Evolutionary conservation across 495 filamentous ascomycete genomes (phyloP).

Genomic region (Podospora bellae-mahoneyi): DNA sequence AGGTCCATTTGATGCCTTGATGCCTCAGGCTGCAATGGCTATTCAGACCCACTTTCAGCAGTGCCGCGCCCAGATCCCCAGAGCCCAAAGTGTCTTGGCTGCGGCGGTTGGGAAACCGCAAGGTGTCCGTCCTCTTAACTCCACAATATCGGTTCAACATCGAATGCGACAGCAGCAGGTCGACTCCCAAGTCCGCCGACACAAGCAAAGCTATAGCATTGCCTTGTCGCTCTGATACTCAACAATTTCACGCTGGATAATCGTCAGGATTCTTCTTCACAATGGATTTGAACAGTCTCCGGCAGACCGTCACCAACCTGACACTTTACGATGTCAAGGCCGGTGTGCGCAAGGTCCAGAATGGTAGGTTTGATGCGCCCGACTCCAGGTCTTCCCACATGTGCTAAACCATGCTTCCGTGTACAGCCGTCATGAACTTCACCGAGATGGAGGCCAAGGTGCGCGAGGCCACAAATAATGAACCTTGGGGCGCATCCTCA

Average conservation of each 20-base stretch:
- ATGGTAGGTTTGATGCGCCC: constrained; percentile 63
- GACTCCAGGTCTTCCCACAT: neutral
- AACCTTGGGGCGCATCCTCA: constrained; percentile 92
- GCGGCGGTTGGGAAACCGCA: constrained; percentile 20
- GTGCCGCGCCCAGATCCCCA: constrained; percentile 4
- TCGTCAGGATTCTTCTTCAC: neutral
- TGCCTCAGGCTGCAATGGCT: constrained; percentile 18
- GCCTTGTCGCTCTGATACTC: neutral
- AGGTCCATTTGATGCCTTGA: constrained; percentile 8
- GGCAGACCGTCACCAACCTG: constrained; percentile 88
- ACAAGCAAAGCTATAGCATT: neutral
- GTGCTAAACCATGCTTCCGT: constrained; percentile 13
- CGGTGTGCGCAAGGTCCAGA: constrained; percentile 94
- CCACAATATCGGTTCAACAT: neutral
- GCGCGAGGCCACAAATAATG: constrained; percentile 96
- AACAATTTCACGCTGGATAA: neutral
- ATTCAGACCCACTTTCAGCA: constrained; percentile 6
- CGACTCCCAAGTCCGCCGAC: neutral
- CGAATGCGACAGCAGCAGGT: neutral
- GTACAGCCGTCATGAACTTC: constrained; percentile 93
- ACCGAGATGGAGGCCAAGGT: constrained; percentile 99
- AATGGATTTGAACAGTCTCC: constrained; percentile 86
- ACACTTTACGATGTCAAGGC: constrained; percentile 97
- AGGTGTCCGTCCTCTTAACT: constrained; percentile 23
- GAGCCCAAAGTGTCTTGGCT: neutral